Evolutionary conservation across 306 rosid species (phyloP).

Genomic region (Biancaea sappan): DNA sequence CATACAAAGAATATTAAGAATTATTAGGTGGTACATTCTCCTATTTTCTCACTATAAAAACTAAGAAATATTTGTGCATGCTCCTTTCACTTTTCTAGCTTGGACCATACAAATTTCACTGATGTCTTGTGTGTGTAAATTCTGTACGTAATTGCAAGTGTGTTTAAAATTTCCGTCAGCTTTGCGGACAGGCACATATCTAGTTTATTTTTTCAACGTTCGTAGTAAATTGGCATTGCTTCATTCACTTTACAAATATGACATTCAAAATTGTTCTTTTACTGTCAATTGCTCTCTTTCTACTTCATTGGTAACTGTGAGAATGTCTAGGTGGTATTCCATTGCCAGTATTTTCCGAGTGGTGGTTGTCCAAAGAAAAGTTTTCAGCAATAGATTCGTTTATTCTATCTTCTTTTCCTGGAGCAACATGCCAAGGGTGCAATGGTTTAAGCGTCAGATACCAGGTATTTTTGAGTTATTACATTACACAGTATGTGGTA

Average conservation of each 20-base stretch:
- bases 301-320: conserved; percentile 24
- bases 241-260: conserved; percentile 9
- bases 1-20: too few relatives aligned
- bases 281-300: conserved; percentile 20
- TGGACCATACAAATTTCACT: conserved; percentile 1
- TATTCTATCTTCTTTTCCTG: conserved; percentile 72
- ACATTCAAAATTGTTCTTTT: conserved; percentile 5
- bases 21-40: background rate
- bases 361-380: conserved; percentile 91
- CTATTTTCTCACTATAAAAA: background rate
- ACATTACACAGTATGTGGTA: background rate
- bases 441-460: conserved; percentile 90
- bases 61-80: background rate
- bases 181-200: background rate
- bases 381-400: conserved; percentile 82
- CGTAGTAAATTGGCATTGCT: conserved; percentile 1
- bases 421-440: conserved; percentile 66
- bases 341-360: conserved; percentile 87
- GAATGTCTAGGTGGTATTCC: conserved; percentile 77
- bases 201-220: background rate
- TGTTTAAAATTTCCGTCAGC: background rate
- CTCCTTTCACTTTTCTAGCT: conserved; percentile 1
- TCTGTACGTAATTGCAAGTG: background rate
- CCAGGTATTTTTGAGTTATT: conserved; percentile 62
- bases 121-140: background rate